Evolutionary conservation across 2,329 filamentous ascomycete species (phyloP).

Genomic region (Zymoseptoria passerinii): DNA sequence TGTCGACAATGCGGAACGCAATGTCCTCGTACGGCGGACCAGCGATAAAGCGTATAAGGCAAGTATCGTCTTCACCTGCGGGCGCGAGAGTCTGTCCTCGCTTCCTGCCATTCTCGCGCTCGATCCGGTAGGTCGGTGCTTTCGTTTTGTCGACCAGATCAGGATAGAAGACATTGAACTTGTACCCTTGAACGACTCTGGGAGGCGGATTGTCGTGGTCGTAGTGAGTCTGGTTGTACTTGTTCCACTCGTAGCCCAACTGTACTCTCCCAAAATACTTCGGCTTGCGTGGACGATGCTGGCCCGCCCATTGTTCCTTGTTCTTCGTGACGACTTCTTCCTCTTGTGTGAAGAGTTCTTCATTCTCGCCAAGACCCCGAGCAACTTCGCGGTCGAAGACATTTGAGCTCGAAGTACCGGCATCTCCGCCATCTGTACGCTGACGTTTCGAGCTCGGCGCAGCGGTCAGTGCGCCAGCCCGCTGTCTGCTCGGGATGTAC

Average conservation of each 20-base stretch:
- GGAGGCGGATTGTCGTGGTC: conserved; percentile 96
- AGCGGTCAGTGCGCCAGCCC: conserved; percentile 3
- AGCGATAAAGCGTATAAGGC: conserved; percentile 88
- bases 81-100: conserved; percentile 87
- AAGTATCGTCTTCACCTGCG: conserved; percentile 93
- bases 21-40: conserved; percentile 95
- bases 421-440: conserved; percentile 17
- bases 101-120: conserved; percentile 81
- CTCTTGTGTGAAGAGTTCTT: conserved; percentile 90
- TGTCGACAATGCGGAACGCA: conserved; percentile 93
- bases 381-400: conserved; percentile 73
- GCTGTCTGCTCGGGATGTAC: conserved; percentile 51
- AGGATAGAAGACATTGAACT: conserved; percentile 99
- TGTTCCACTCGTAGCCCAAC: conserved; percentile 99
- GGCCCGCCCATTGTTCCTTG: conserved; percentile 70
- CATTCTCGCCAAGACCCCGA: conserved; percentile 81
- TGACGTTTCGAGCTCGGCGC: conserved; percentile 19
- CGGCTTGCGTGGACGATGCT: conserved; percentile 83
- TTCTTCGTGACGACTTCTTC: conserved; percentile 61
- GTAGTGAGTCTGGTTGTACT: conserved; percentile 99
- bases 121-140: conserved; percentile 91
- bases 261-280: conserved; percentile 96
- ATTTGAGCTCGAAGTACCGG: conserved; percentile 5
- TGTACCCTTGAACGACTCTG: conserved; percentile 97
- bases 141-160: conserved; percentile 92